These are phyloP conservation scores for Eutrema yunnanense DNA, from an alignment of 345 rosid genomes.

Conservation along the genomic window DNA sequence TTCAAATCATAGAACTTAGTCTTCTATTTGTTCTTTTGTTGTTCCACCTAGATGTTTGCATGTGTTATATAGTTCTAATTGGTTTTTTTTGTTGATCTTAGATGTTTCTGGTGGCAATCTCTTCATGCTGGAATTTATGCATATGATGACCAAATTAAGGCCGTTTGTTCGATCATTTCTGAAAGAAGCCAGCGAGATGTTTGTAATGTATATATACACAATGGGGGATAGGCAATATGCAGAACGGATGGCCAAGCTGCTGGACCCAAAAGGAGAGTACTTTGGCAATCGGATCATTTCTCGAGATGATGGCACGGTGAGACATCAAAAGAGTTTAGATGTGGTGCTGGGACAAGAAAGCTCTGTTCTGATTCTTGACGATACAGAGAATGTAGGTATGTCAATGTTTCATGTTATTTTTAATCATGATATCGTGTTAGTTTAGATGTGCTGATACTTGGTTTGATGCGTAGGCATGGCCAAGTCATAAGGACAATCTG, in stretches of 20 bases:
- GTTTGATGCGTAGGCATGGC: constrained; percentile 57
- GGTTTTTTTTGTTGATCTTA: constrained; percentile 16
- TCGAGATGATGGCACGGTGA: constrained; percentile 84
- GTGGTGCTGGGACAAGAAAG: constrained; percentile 84
- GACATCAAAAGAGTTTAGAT: constrained; percentile 84
- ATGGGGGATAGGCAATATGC: constrained; percentile 93
- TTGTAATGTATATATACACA: constrained; percentile 83
- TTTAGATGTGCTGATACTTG: constrained; percentile 1
- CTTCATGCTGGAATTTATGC: constrained; percentile 65
- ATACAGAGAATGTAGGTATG: constrained; percentile 70
- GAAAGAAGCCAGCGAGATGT: constrained; percentile 81
- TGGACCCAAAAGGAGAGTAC: constrained; percentile 72
- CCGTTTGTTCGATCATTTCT: constrained; percentile 73
- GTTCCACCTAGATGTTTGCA: not conserved
- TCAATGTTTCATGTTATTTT: not conserved
- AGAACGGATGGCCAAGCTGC: constrained; percentile 78
- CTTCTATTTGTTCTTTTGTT: not conserved
- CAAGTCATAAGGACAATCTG: constrained; percentile 73
- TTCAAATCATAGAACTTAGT: not conserved
- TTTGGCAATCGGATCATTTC: constrained; percentile 68
- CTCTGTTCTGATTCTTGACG: constrained; percentile 84
- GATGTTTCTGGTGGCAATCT: constrained; percentile 64
- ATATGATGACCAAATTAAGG: constrained; percentile 87
- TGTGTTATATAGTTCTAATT: not conserved
- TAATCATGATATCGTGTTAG: not conserved